Base-by-base conservation (phyloP, 441 rosid species). In the Macaranga tanarius region DNA sequence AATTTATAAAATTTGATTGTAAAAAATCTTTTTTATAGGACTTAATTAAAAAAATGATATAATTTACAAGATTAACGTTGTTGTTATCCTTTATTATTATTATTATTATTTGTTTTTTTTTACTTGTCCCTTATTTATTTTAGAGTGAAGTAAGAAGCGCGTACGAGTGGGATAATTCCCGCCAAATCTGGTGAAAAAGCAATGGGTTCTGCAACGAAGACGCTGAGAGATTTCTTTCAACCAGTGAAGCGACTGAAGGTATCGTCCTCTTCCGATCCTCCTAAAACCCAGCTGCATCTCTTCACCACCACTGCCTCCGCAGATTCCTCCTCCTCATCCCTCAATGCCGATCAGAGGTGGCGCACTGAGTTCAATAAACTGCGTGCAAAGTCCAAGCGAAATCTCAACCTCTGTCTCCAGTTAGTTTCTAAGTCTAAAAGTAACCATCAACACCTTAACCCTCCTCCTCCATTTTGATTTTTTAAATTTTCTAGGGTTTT, bases 211-310 rank as follows among this genome's bases (percentile, higher is more conserved):
- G 74, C 88, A 44, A 73, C 88, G 10, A 93, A 80, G 81, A 83
- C 90, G 74, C 82, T 92, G 68, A 84, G 67, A 79, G 95, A 94
- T 31, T 67, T 85, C 81, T 89, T 90, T 56, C 89, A 84, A 73
- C 93, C 94, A 0, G 76, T 92, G 0, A 92, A 94, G 86, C 97
- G 97, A 69, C 80, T 76, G 67, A 90, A 88, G 75, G 62, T 75
- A 56, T 80, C 86, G 15, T n/a, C 85, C 17, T 60, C 85, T 48
- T 50, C 82, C 16, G 40, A 60, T 3, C 28, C 59, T 44, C 71
- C 66, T 60, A 44, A 12, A 7, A 51, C 73, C 10, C 28, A n/a
- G 10, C 6, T 5, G 47, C 31, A 26, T 19, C 57, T 6, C 31
- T 38, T 68, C 50, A 54, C 2, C n/a, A 48, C 69, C 67, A 59